These are phyloP conservation scores for Lanmaoa pseudosensibilis DNA, from an alignment of 768 basidiomycete species.

Conservation along the genomic window DNA sequence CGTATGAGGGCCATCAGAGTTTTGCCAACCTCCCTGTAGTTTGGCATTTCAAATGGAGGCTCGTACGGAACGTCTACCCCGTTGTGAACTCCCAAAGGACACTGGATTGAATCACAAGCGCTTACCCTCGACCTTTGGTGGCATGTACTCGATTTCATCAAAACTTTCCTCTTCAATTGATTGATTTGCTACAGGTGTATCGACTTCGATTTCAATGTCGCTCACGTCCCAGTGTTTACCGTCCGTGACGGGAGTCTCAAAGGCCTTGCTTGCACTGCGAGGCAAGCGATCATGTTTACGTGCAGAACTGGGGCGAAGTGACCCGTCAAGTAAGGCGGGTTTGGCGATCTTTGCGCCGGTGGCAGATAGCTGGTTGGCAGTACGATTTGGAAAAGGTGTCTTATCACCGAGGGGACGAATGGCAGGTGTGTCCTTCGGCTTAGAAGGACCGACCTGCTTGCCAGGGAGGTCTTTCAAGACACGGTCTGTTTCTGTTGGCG, in stretches of 20 bases:
- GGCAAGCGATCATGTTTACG: constrained; percentile 63
- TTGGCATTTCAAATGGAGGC: constrained; percentile 49
- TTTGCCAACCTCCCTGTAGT: constrained; percentile 45
- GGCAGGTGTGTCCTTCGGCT: constrained; percentile 23
- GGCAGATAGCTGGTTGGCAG: constrained; percentile 34
- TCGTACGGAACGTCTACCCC: constrained; percentile 42
- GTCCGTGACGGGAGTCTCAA: constrained; percentile 65
- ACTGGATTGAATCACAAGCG: background rate
- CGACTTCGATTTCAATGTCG: constrained; percentile 46
- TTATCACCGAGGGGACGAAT: constrained; percentile 66
- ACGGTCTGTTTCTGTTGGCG: constrained; percentile 20
- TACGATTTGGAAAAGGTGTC: constrained; percentile 73
- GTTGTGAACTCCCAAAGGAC: constrained; percentile 3
- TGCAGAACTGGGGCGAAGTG: constrained; percentile 64
- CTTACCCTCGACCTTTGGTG: constrained; percentile 51
- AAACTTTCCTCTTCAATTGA: constrained; percentile 34
- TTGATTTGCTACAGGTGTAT: constrained; percentile 21
- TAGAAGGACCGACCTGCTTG: constrained; percentile 31
- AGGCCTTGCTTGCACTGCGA: constrained; percentile 46
- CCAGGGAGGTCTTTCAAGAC: constrained; percentile 20
- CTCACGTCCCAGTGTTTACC: constrained; percentile 79
- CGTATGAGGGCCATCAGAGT: constrained; percentile 38
- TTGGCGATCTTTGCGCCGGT: constrained; percentile 38
- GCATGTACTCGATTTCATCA: constrained; percentile 57
- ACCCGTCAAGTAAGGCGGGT: constrained; percentile 40